Percentiles rank a stretch among this genome's conserved stretches.
These are phyloP conservation scores for Lotus japonicus DNA, from an alignment of 306 rosid species.

Conservation along the genomic window DNA sequence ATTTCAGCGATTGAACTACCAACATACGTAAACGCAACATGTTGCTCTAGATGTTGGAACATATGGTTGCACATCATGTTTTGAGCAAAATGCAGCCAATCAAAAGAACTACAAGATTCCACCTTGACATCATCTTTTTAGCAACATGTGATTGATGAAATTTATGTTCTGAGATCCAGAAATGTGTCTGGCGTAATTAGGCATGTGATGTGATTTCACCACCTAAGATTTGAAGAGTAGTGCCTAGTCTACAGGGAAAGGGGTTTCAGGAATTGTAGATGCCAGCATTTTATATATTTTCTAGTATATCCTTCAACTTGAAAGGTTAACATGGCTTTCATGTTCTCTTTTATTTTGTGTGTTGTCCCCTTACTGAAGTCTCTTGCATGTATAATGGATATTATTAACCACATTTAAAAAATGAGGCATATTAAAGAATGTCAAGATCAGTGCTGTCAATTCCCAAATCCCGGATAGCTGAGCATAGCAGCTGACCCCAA, in stretches of 20 bases:
- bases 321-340: not conserved
- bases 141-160: not conserved
- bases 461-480: too few relatives aligned
- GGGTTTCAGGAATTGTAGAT: slow-evolving; percentile 4
- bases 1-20: too few relatives aligned
- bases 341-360: not conserved
- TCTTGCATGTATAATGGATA: not conserved
- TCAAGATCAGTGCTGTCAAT: not conserved
- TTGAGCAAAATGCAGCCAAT: too few relatives aligned
- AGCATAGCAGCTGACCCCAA: too few relatives aligned
- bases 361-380: not conserved
- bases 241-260: not conserved
- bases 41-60: too few relatives aligned
- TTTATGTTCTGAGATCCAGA: slow-evolving; percentile 11
- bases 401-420: not conserved
- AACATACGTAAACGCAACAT: too few relatives aligned
- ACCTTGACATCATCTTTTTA: not conserved
- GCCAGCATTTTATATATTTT: not conserved
- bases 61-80: too few relatives aligned
- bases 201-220: not conserved
- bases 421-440: not conserved
- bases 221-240: not conserved
- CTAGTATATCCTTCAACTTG: not conserved
- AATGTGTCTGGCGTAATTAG: not conserved
- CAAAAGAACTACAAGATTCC: too few relatives aligned